Base-by-base conservation (phyloP, 1,284 basidiomycete genomes). In the Schizophyllum commune region DNA sequence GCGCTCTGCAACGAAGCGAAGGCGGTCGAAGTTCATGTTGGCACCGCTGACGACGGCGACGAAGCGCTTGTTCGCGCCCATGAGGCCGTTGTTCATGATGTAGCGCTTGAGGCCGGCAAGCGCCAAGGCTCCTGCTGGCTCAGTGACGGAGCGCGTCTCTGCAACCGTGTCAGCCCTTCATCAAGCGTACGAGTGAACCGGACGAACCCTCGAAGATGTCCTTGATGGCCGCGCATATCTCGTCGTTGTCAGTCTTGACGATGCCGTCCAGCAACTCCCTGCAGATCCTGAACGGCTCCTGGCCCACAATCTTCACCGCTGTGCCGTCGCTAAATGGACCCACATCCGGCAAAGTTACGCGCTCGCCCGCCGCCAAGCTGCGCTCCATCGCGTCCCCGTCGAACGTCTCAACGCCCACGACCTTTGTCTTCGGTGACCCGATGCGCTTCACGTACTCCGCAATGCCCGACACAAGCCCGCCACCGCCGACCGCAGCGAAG, bases 311-410 rank as follows among this genome's bases (percentile, higher is more conserved):
- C 71, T 92, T 89, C n/a, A 99, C 97, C 0, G 97, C 97, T 0
- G 97, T 99, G n/a, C 97, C 97, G 72, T 99, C 97, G 62, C 91
- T 91, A 73, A 99, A 99, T 1, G 96, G 91, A 5, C 97, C 97
- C 1, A 98, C 96, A 71, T 99, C 97, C 32, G 82, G 75, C 61
- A 99, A 77, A 9, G 88, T 87, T 0, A 97, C 87, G 32, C 96
- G 81, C 67, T 93, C 82, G 6, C 94, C 93, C 61, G 82, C 83
- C 65, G 81, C 82, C 67, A 94, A 72, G 72, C 92, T 96, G 69
- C 82, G 81, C 13, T 84, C 83, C 88, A 99, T 94, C 1, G 96
- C 96, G 71, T 99, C 96, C 0, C 88, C 96, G 72, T 99, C 97
- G 57, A 91, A 72, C 1, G 97, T 98, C 79, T 99, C 97, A n/a